Percentiles rank a stretch among this genome's conserved stretches.
These are phyloP conservation scores for Diophrys appendiculata DNA, from an alignment of 73 alveolate genomes.

Conservation along the genomic window DNA sequence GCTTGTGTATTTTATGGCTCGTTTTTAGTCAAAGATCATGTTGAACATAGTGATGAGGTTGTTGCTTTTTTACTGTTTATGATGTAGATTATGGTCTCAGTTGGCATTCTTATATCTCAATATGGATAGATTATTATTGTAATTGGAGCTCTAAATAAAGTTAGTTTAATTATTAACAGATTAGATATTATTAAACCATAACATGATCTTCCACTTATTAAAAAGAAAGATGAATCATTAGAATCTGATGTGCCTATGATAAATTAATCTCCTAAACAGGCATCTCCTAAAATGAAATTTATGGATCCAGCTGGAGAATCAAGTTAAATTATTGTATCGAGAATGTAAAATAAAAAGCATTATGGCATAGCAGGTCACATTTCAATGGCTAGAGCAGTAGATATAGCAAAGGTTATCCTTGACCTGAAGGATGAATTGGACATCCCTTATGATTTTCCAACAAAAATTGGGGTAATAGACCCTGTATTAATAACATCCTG, in stretches of 20 bases:
- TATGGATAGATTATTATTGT: not conserved
- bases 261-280: not conserved
- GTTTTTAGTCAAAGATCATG: not conserved
- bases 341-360: too few relatives aligned
- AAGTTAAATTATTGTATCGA: too few relatives aligned
- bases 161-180: not conserved
- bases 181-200: too few relatives aligned
- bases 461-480: not conserved
- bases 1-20: not conserved
- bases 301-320: not conserved
- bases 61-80: not conserved
- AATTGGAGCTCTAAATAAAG: not conserved
- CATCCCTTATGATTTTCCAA: too few relatives aligned
- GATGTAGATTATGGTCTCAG: not conserved
- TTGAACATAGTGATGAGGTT: not conserved
- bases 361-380: too few relatives aligned
- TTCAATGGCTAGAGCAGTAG: not conserved
- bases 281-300: not conserved
- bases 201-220: not conserved
- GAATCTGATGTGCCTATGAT: not conserved
- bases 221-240: not conserved
- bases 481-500: not conserved
- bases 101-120: not conserved
- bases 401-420: not conserved
- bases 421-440: not conserved